Evolutionary conservation across 148 eudicot genomes (phyloP), one percentile per base, ranked within the genome.

Genomic region (Chenopodium quinoa): DNA sequence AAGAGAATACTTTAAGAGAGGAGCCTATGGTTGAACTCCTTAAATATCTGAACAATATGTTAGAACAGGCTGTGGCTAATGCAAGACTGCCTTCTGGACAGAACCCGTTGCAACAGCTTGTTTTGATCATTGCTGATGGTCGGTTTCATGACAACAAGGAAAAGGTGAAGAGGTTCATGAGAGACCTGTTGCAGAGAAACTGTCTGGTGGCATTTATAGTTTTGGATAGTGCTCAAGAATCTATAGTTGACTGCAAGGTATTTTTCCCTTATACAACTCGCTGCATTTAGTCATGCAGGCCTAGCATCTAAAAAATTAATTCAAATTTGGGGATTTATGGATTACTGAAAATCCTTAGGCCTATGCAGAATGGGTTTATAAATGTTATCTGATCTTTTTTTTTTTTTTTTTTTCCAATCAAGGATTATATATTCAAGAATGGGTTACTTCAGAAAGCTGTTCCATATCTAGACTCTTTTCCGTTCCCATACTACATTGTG

Each of bases 111-210:
- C 92, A 97, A 79, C 99, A 97, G 86, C 97, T 97, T 75, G 99
- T 97, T 76, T 82, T 97, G 73, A 89, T 97, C 75, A 94, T 97
- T 78, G 95, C 99, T 31, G 99, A 97, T 84, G 99, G 99, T 1
- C 93, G 88, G 13, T 88, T 92, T 74, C 92, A 89, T 71, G 98
- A 94, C 82, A 93, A 90, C 90, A 83, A 90, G 90, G 93, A 89
- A 60, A 92, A 92, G 78, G 77, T 97, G 84, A 91, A 90, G 83
- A 88, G 91, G 5, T 84, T 83, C 54, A 93, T 97, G 37, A 90
- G 99, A 80, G 99, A 94, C 80, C 81, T 89, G 32, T 77, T 91
- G 87, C 90, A 89, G 79, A 91, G 85, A 75, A 97, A 91, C 70
- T 90, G 97, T 4, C 91, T 97, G 99, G 93, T 94, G 37, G 98